phyloP scores from a whole-genome alignment of 1,284 basidiomycete genomes.

The Leccinum colubrinum region DNA sequence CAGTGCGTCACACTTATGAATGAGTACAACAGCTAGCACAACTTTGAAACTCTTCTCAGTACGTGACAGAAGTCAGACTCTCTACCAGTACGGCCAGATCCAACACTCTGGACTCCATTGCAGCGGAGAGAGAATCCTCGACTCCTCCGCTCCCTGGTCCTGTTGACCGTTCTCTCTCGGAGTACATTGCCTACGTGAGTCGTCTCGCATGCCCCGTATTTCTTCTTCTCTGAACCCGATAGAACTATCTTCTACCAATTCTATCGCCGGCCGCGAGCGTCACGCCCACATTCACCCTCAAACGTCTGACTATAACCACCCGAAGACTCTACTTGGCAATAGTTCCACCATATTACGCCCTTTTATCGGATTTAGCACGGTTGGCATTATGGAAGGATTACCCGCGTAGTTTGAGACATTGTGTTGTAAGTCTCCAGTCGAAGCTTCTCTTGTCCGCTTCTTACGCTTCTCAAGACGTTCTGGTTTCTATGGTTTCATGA shows the following conservation, averaged over 20 bases:
- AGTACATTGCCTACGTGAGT: conserved; percentile 42
- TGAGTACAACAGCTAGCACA: background rate
- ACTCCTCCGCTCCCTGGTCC: conserved; percentile 14
- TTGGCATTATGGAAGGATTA: conserved; percentile 58
- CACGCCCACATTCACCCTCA: conserved; percentile 50
- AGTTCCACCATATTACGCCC: conserved; percentile 48
- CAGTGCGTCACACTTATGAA: conserved; percentile 37
- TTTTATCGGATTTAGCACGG: conserved; percentile 37
- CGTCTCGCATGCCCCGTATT: background rate
- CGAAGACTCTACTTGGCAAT: conserved; percentile 56
- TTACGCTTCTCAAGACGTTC: conserved; percentile 42
- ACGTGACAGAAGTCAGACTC: conserved; percentile 57
- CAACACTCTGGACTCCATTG: background rate
- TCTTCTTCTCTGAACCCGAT: conserved; percentile 7
- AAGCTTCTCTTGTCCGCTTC: background rate
- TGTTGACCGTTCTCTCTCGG: conserved; percentile 30
- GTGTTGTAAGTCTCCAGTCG: conserved; percentile 42
- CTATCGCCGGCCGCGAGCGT: conserved; percentile 42
- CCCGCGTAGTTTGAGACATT: conserved; percentile 45
- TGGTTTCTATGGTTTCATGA: conserved; percentile 66
- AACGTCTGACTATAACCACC: conserved; percentile 47
- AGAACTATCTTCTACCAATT: conserved; percentile 46
- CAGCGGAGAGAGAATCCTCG: background rate
- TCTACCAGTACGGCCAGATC: conserved; percentile 1
- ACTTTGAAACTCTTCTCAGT: conserved; percentile 33